Evolutionary conservation across 148 eudicot species (phyloP).

Genomic region (Spergularia marina): DNA sequence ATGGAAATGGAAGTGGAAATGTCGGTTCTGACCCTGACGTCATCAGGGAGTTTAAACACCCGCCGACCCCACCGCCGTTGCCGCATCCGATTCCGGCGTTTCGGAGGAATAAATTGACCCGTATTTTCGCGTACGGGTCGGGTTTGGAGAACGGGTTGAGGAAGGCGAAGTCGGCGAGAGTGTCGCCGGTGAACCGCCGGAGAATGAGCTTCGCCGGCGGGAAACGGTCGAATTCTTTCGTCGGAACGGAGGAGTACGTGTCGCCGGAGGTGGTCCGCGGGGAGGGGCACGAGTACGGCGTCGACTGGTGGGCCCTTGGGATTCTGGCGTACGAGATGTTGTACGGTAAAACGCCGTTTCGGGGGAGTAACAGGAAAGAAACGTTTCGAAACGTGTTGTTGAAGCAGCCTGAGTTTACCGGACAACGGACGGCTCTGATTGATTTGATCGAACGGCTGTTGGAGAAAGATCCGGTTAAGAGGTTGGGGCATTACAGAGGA

Average conservation of each 20-base stretch:
- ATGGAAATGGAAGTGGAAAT: neutral
- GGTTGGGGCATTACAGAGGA: slow-evolving; percentile 61
- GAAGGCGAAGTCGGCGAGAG: slow-evolving; percentile 57
- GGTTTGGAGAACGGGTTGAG: slow-evolving; percentile 23
- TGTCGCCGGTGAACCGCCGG: slow-evolving; percentile 52
- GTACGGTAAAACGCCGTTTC: slow-evolving; percentile 81
- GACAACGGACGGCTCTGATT: slow-evolving; percentile 46
- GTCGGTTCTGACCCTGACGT: slow-evolving; percentile 21
- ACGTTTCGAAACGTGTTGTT: slow-evolving; percentile 55
- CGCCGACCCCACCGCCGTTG: neutral
- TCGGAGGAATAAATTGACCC: slow-evolving; percentile 23
- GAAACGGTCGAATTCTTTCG: slow-evolving; percentile 63
- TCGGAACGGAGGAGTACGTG: slow-evolving; percentile 78
- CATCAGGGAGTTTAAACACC: neutral
- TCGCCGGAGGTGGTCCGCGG: slow-evolving; percentile 82
- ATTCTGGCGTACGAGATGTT: slow-evolving; percentile 73
- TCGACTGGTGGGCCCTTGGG: slow-evolving; percentile 95
- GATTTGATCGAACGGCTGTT: slow-evolving; percentile 64
- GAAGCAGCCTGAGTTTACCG: slow-evolving; percentile 44
- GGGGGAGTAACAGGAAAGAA: slow-evolving; percentile 64
- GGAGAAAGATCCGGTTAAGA: slow-evolving; percentile 59
- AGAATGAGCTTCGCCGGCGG: slow-evolving; percentile 33
- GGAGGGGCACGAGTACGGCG: slow-evolving; percentile 68
- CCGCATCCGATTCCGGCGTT: neutral
- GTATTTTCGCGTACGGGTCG: slow-evolving; percentile 26